Percentiles rank a stretch among this genome's conserved stretches.
These are phyloP conservation scores for Fusarium mundagurra DNA, from an alignment of 2,329 filamentous ascomycete species.

Conservation along the genomic window DNA sequence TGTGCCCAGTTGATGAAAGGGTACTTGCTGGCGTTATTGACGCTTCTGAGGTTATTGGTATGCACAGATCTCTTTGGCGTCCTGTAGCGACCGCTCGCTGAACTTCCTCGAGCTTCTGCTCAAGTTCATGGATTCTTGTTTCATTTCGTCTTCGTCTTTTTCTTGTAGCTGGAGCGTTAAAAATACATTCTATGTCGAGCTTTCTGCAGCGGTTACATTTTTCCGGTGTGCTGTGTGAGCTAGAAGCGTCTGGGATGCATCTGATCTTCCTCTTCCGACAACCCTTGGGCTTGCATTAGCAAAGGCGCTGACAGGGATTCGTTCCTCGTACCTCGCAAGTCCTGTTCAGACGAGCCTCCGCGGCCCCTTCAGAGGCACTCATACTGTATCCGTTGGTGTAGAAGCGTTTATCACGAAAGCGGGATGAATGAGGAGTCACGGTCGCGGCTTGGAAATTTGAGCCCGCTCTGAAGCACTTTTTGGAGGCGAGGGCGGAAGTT, in stretches of 20 bases:
- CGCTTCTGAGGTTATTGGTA: too few species aligned
- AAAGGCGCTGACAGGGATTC: neutral
- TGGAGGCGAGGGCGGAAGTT: neutral
- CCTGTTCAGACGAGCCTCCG: neutral
- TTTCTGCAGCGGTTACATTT: neutral
- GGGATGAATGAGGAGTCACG: neutral
- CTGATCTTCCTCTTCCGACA: neutral
- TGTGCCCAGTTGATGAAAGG: too few species aligned
- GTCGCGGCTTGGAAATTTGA: neutral
- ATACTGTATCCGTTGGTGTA: neutral
- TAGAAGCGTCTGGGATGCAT: neutral
- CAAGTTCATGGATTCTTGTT: neutral
- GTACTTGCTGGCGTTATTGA: too few species aligned
- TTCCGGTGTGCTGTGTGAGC: fast-evolving
- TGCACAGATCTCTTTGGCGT: too few species aligned
- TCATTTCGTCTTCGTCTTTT: neutral
- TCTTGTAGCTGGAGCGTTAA: neutral
- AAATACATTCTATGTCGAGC: neutral
- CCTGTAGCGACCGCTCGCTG: too few species aligned
- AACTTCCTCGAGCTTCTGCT: neutral
- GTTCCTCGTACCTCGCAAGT: neutral
- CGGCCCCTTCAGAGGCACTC: neutral
- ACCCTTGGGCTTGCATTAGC: neutral
- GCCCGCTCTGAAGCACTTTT: neutral
- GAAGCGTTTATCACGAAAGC: neutral